These are phyloP conservation scores for Cokeromyces recurvatus DNA, from an alignment of 371 early-diverging fungal species.

Conservation along the genomic window DNA sequence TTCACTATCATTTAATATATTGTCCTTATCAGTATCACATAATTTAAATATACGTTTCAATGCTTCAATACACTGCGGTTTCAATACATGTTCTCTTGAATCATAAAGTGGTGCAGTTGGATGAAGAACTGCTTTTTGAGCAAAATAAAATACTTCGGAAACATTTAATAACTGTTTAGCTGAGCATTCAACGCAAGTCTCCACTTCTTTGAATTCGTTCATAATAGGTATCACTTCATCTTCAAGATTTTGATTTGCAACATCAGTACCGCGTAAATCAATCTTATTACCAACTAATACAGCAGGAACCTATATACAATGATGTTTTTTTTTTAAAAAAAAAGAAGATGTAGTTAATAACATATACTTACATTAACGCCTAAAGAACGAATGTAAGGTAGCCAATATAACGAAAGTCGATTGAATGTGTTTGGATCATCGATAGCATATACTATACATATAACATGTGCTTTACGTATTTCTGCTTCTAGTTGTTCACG, in stretches of 20 bases:
- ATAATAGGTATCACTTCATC: conserved; percentile 94
- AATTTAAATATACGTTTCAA: conserved; percentile 89
- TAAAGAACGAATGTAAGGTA: conserved; percentile 85
- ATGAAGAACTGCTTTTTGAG: conserved; percentile 95
- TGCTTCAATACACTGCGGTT: conserved; percentile 87
- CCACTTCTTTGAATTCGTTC: conserved; percentile 98
- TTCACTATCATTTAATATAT: conserved; percentile 85
- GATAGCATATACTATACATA: conserved; percentile 93
- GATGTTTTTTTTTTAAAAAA: too few species aligned
- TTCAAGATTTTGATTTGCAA: conserved; percentile 77
- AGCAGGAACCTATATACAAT: conserved; percentile 88
- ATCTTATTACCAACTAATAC: conserved; percentile 97
- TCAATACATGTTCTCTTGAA: conserved; percentile 88
- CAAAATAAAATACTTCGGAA: conserved; percentile 98
- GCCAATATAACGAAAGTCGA: conserved; percentile 83
- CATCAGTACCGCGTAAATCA: conserved; percentile 81
- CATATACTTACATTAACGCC: conserved; percentile 76
- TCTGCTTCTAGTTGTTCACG: conserved; percentile 85
- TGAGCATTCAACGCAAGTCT: conserved; percentile 96
- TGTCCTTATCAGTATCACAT: conserved; percentile 92
- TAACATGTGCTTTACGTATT: conserved; percentile 92
- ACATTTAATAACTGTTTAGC: conserved; percentile 92
- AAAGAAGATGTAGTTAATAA: too few species aligned
- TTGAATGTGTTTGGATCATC: conserved; percentile 80
- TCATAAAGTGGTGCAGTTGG: conserved; percentile 96